Evolutionary conservation across 192 early-diverging fungal genomes (phyloP), one percentile per base, ranked within the genome.

Genomic region (Thamnidium elegans): DNA sequence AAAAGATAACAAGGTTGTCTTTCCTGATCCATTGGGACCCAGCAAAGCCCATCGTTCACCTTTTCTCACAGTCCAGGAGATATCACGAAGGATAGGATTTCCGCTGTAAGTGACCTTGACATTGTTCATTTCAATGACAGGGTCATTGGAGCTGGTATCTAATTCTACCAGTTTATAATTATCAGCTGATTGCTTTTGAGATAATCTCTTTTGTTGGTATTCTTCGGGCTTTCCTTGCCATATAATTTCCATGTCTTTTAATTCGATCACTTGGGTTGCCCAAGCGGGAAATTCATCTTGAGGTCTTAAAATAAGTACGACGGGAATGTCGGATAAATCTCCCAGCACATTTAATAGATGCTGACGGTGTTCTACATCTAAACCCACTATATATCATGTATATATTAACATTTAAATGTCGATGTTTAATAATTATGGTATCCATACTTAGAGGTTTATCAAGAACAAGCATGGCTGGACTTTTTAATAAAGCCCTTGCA

Each of bases 11-110:
- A 86, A 69, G 0, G 84, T 86, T 1, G 80, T 82, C 62, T 86
- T 86, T 7, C 84, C 84, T 8, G 80, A 82, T 0, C 83, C 81
- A 51, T 84, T 84, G 1, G 76, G 71, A 11, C 81, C 84, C 17
- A 82, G 59, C 10, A 86, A 56, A 14, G 70, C 82, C 84, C 84
- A 86, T 55, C 71, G 50, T 21, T 86, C 82, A 7, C 82, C 80
- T 36, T 70, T 32, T 14, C 58, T 17, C 7, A 86, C 73, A 8
- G 58, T 66, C 84, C 84, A 86, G 13, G 65, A 30, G 10, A 86
- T 71, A 51, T 77, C 61, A 7, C 63, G 65, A 4, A 86, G 55
- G 51, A 86, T 79, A 9, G 50, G 58, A n/a, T 59, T 61, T 39
- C 77, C 79, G 23, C 68, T 48, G 50, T 74, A 74, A 8, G 50